Base-by-base conservation (phyloP, 1,284 basidiomycete genomes). In the Malassezia restricta region DNA sequence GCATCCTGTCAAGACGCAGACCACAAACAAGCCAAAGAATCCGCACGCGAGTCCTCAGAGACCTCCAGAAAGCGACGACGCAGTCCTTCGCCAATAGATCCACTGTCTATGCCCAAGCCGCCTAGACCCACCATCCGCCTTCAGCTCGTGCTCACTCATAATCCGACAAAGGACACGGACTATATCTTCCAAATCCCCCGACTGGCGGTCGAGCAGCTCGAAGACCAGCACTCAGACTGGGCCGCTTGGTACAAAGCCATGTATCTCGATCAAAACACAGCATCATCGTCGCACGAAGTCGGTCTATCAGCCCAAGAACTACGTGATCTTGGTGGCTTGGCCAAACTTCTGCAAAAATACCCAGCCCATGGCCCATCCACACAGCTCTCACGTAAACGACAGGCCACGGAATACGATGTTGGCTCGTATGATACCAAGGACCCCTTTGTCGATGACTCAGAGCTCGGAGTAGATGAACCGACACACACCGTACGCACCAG, bases 361-460 rank as follows among this genome's bases (percentile, higher is more conserved):
- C 65, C 56, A 2, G 9, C 56, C 3, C 47, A 32, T 27, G 51
- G 49, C 14, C 51, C 57, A 3, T 40, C 46, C 8, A 39, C 51
- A 14, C 56, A 69, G 53, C 49, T 57, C 51, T 48, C 57, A 59
- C 33, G 53, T 57, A 54, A 51, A 54, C 31, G 49, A 33, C 49
- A 44, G 29, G 27, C 56, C 41, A 61, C 63, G 49, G 62, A 58
- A 43, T 63, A 66, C 43, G 64, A 65, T 27, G 64, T 67, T 29
- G 75, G 74, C 43, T 74, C 74, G 17, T 98, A 98, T 77, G 91
- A 98, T 75, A 78, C 84, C 15, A 78, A 80, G 1, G 92, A 98
- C 75, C 86, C 87, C 0, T 96, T 96, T 76, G 95, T 98, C 67
- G 92, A 98, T 77, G 92, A 98, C 75, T 88, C 88, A 0, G 91